Evolutionary conservation across 306 rosid species (phyloP), one percentile per base, ranked within the genome.

Genomic region (Cucumis hystrix): DNA sequence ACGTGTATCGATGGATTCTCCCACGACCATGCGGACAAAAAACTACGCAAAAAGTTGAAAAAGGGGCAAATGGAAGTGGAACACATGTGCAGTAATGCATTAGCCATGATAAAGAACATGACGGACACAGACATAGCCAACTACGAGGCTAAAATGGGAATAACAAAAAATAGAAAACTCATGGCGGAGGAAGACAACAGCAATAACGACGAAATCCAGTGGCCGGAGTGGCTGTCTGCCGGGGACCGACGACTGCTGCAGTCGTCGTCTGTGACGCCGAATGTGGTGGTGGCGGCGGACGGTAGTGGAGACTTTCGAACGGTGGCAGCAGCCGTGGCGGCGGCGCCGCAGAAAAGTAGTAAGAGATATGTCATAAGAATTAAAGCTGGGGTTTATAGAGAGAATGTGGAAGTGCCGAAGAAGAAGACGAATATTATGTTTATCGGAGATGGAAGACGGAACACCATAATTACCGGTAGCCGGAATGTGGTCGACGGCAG

Each of bases 1-100:
- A 87, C 97, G 23, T 95, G 98, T 80, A 70, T 95, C 16, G 97
- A 95, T 33, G 98, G 98, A 0, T 95, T 95, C 79, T 92, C 97
- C 0, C 89, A 95, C 78, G 91, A 87, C 7, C 72, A 17, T 0
- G 93, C 83, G 0, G 93, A 95, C 30, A 82, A 83, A 77, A 49
- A 1, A 7, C 83, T 90, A 13, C 74, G 97, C 28, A 69, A 85
- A 55, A 83, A 37, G 1, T 30, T 94, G 16, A 18, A 52, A 15
- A 41, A 76, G 5, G 97, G 97, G 0, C 84, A 87, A 72, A 21
- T 51, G 0, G 86, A 90, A 20, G 88, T 95, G 30, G 98, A 88
- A 45, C 82, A 41, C 37, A 73, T 95, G 96, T 92, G 96, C 55
- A 95, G 98, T 45, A 95, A 92, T 61, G 96, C 90, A 0, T 33